A percentile compares a stretch with the other conserved stretches of the same genome.
These are phyloP conservation scores for Aspergillus brasiliensis DNA, from an alignment of 2,329 filamentous ascomycete genomes.

Conservation along the genomic window DNA sequence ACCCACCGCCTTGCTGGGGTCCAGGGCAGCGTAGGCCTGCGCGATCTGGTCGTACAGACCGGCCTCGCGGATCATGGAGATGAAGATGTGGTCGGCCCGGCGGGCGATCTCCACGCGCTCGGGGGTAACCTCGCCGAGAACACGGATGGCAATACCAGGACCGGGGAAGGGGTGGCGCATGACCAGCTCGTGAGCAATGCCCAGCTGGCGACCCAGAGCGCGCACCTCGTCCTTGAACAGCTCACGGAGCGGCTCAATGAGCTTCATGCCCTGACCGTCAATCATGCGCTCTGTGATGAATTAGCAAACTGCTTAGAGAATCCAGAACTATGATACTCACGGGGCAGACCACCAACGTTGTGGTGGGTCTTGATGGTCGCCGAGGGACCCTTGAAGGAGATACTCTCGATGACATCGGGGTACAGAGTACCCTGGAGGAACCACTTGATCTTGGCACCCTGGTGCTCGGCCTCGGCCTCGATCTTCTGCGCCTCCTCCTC, in stretches of 20 bases:
- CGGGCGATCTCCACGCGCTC: constrained; percentile 75
- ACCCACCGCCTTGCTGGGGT: constrained; percentile 64
- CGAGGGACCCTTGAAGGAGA: constrained; percentile 72
- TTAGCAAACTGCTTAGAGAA: neutral
- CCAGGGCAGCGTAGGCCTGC: constrained; percentile 70
- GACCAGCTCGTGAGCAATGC: constrained; percentile 73
- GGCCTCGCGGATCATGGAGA: constrained; percentile 47
- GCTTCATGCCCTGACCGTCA: constrained; percentile 48
- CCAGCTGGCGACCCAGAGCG: constrained; percentile 67
- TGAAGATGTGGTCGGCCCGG: constrained; percentile 50
- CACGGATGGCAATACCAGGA: constrained; percentile 73
- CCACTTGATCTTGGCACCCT: constrained; percentile 74
- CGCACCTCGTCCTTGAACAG: constrained; percentile 85
- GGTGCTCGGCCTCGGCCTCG: constrained; percentile 68
- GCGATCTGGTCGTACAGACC: constrained; percentile 60
- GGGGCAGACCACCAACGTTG: constrained; percentile 31
- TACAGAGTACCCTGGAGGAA: constrained; percentile 87
- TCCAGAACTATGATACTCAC: neutral
- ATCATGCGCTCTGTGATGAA: constrained; percentile 49
- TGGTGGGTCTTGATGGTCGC: constrained; percentile 75
- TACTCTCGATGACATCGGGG: constrained; percentile 69
- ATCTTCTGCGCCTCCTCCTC: constrained; percentile 76
- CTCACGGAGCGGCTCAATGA: constrained; percentile 75
- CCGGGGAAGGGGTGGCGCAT: constrained; percentile 72
- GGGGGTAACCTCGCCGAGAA: constrained; percentile 80